Conservation (phyloP, 2,329 filamentous ascomycete species). For the Verticillium alfalfae region DNA sequence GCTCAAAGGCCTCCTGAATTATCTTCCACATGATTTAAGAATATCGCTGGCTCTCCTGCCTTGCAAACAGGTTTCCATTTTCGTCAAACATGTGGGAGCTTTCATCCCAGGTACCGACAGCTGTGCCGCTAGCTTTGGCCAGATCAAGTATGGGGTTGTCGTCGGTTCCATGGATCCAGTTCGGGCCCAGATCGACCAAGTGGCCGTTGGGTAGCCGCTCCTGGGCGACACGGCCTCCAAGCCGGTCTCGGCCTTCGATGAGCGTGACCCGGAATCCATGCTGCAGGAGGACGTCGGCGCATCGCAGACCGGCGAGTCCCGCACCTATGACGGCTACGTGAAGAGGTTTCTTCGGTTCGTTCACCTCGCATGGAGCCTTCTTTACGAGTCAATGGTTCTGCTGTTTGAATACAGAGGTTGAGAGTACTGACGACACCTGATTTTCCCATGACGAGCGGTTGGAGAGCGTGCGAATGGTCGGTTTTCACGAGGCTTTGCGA, state of each 20-base stretch:
- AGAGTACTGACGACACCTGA: constrained; percentile 26
- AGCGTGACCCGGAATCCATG: constrained; percentile 64
- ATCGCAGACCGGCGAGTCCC: constrained; percentile 65
- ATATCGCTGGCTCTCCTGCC: constrained; percentile 38
- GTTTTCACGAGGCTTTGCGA: constrained; percentile 26
- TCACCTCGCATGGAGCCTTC: constrained; percentile 1
- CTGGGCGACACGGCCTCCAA: constrained; percentile 61
- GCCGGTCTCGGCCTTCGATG: constrained; percentile 60
- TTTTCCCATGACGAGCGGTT: constrained; percentile 22
- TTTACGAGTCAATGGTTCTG: constrained; percentile 1
- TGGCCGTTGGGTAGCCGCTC: constrained; percentile 40
- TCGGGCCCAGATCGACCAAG: constrained; percentile 60
- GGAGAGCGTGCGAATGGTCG: constrained; percentile 14
- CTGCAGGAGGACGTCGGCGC: constrained; percentile 60
- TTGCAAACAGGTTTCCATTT: constrained; percentile 44
- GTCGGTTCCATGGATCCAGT: constrained; percentile 73
- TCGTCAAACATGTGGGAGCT: constrained; percentile 51
- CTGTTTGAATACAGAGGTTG: too few species aligned
- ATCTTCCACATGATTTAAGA: constrained; percentile 60
- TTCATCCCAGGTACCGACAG: constrained; percentile 41
- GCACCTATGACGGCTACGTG: constrained; percentile 66
- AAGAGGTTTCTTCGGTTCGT: constrained; percentile 25
- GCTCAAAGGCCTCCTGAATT: constrained; percentile 60
- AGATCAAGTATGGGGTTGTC: constrained; percentile 66
- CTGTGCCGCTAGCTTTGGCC: constrained; percentile 54